These are phyloP conservation scores for Primulina tabacum DNA, from an alignment of 257 asterid species.

Conservation along the genomic window DNA sequence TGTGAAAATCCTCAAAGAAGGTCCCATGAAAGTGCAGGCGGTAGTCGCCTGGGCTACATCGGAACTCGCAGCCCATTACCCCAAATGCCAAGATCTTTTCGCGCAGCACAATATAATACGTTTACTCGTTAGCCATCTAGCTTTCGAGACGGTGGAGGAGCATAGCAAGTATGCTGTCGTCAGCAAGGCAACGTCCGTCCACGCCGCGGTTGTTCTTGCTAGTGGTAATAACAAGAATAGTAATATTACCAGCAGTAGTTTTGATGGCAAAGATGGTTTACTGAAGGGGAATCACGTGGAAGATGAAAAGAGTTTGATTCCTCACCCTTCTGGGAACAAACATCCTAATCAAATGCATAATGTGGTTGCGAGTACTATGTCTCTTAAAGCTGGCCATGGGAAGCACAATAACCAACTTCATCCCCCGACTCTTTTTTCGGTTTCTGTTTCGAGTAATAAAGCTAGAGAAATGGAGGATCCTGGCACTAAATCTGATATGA, in stretches of 20 bases:
- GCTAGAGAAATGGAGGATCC: slow-evolving; percentile 81
- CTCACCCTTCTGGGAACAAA: slow-evolving; percentile 44
- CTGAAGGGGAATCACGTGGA: slow-evolving; percentile 34
- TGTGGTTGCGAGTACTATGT: slow-evolving; percentile 55
- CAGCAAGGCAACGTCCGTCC: slow-evolving; percentile 66
- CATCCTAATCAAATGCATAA: slow-evolving; percentile 50
- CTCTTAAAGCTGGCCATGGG: slow-evolving; percentile 35
- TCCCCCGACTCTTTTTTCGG: slow-evolving; percentile 29
- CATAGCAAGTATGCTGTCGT: slow-evolving; percentile 63
- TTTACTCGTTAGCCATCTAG: slow-evolving; percentile 57
- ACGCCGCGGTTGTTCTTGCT: slow-evolving; percentile 66
- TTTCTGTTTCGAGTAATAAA: slow-evolving; percentile 42
- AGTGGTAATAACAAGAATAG: slow-evolving; percentile 27
- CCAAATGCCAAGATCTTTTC: slow-evolving; percentile 62
- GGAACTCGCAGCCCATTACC: slow-evolving; percentile 53
- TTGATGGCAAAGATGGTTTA: not conserved
- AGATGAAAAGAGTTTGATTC: slow-evolving; percentile 36
- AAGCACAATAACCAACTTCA: slow-evolving; percentile 30
- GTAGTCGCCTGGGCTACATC: slow-evolving; percentile 76
- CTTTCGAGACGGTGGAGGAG: slow-evolving; percentile 67
- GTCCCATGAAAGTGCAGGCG: slow-evolving; percentile 65
- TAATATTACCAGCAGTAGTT: not conserved
- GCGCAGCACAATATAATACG: slow-evolving; percentile 59
- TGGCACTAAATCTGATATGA: slow-evolving; percentile 56
- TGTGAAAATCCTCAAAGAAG: slow-evolving; percentile 64